Percentiles rank a stretch among this genome's conserved stretches.
Evolutionary conservation across 1,139 yeast species (phyloP).

Genomic region (Yamadazyma atlantica): DNA sequence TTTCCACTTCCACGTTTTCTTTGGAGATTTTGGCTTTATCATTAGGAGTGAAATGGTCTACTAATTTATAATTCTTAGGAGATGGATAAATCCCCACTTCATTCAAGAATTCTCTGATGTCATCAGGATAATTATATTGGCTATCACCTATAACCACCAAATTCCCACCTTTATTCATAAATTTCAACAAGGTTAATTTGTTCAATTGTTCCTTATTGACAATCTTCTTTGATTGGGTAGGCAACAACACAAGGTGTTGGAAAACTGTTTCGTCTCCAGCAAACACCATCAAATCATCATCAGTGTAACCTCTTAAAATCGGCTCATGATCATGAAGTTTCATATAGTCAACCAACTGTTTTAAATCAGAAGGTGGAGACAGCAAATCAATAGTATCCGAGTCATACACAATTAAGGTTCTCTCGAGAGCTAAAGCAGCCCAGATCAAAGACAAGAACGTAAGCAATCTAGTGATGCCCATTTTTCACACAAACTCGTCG

Average conservation of each 20-base stretch:
- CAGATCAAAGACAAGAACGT: constrained; percentile 13
- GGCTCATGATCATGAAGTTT: constrained; percentile 14
- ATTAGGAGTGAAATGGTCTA: constrained; percentile 61
- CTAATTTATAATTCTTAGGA: constrained; percentile 66
- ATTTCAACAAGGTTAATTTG: constrained; percentile 41
- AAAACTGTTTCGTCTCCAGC: constrained; percentile 27
- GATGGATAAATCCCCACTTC: constrained; percentile 85
- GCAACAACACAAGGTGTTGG: constrained; percentile 38
- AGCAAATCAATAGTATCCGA: constrained; percentile 24
- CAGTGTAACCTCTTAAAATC: constrained; percentile 23
- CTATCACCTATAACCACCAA: constrained; percentile 59
- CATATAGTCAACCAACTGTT: constrained; percentile 22
- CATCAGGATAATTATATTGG: constrained; percentile 54
- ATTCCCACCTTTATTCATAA: constrained; percentile 74
- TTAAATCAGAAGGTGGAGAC: constrained; percentile 18
- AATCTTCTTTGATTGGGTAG: constrained; percentile 37
- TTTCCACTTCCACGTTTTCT: constrained; percentile 24
- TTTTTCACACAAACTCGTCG: constrained; percentile 2
- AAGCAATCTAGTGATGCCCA: constrained; percentile 9
- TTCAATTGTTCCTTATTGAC: constrained; percentile 30
- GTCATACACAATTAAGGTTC: constrained; percentile 35
- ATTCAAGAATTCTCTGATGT: constrained; percentile 64
- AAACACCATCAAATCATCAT: constrained; percentile 25
- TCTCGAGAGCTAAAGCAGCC: constrained; percentile 13
- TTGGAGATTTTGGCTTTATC: constrained; percentile 22